These are phyloP conservation scores for Sporisorium sorghi DNA, from an alignment of 1,284 basidiomycete species.

Conservation along the genomic window DNA sequence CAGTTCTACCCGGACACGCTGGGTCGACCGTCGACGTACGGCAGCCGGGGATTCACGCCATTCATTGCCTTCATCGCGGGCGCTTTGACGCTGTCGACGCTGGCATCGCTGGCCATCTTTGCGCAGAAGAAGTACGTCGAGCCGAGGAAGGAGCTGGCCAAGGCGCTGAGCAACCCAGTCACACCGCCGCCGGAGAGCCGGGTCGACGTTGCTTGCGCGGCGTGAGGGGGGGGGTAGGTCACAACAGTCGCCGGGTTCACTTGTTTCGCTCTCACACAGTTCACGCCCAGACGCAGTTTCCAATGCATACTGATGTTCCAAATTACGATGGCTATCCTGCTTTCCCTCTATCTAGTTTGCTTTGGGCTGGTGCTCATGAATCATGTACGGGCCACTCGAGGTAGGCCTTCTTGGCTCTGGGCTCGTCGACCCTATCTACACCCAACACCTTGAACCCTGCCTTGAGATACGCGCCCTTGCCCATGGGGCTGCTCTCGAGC, in stretches of 20 bases:
- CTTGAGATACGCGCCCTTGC: slow-evolving; percentile 22
- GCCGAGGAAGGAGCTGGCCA: slow-evolving; percentile 7
- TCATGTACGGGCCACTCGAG: slow-evolving; percentile 39
- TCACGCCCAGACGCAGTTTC: background rate
- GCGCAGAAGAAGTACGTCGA: slow-evolving; percentile 12
- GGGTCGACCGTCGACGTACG: slow-evolving; percentile 14
- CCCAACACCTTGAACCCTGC: slow-evolving; percentile 27
- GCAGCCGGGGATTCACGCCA: slow-evolving; percentile 31
- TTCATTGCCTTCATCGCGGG: slow-evolving; percentile 45
- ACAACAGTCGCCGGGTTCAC: too few relatives aligned
- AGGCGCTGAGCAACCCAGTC: slow-evolving; percentile 2
- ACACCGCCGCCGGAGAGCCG: slow-evolving; percentile 15
- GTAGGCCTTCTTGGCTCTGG: slow-evolving; percentile 10
- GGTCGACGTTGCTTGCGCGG: background rate
- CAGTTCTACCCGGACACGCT: slow-evolving; percentile 46
- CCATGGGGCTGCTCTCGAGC: slow-evolving; percentile 38
- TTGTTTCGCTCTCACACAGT: too few relatives aligned
- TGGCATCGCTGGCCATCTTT: slow-evolving; percentile 21
- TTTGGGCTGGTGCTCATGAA: slow-evolving; percentile 9
- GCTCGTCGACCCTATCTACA: slow-evolving; percentile 15
- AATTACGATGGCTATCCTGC: too few relatives aligned
- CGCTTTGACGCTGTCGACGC: slow-evolving; percentile 25
- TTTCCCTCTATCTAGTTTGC: too few relatives aligned
- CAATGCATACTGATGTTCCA: background rate
- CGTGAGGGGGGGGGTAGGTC: background rate